These are phyloP conservation scores for Kokia cookei DNA, from an alignment of 441 rosid species.

Conservation along the genomic window DNA sequence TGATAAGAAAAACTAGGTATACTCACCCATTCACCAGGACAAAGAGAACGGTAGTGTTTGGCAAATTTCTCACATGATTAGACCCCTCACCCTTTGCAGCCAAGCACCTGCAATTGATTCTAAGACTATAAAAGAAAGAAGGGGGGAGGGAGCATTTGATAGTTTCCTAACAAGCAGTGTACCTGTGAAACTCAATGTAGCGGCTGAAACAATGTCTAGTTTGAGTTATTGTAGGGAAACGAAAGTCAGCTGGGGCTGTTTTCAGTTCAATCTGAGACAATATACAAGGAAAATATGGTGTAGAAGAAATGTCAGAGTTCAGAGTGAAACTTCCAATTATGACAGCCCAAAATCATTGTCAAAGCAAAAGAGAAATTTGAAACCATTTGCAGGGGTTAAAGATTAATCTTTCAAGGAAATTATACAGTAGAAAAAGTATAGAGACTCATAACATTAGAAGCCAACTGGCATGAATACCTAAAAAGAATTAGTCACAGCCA, in stretches of 20 bases:
- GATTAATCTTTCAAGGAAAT: not conserved
- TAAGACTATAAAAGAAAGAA: not conserved
- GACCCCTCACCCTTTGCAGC: slow-evolving; percentile 60
- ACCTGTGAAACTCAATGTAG: slow-evolving; percentile 68
- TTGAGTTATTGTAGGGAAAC: slow-evolving; percentile 68
- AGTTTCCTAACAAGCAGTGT: not conserved
- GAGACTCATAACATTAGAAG: not conserved
- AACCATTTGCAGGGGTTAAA: not conserved
- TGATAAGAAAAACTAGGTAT: not conserved
- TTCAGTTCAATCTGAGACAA: slow-evolving; percentile 45
- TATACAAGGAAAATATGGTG: not conserved
- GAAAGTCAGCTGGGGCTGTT: slow-evolving; percentile 70
- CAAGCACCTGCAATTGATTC: slow-evolving; percentile 35
- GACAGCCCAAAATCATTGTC: not conserved
- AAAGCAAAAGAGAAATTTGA: not conserved
- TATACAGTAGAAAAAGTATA: not conserved
- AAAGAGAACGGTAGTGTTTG: slow-evolving; percentile 55
- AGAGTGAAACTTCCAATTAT: not conserved
- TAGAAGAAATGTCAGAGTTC: not conserved
- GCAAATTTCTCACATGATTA: slow-evolving; percentile 54
- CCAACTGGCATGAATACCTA: not conserved
- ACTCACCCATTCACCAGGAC: slow-evolving; percentile 80
- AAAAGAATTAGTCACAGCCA: not conserved
- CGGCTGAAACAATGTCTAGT: slow-evolving; percentile 68
- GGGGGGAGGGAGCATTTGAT: not conserved